A percentile compares a stretch with the other conserved stretches of the same genome.
These are phyloP conservation scores for Rhododendron williamsianum DNA, from an alignment of 148 eudicot genomes.

Conservation along the genomic window DNA sequence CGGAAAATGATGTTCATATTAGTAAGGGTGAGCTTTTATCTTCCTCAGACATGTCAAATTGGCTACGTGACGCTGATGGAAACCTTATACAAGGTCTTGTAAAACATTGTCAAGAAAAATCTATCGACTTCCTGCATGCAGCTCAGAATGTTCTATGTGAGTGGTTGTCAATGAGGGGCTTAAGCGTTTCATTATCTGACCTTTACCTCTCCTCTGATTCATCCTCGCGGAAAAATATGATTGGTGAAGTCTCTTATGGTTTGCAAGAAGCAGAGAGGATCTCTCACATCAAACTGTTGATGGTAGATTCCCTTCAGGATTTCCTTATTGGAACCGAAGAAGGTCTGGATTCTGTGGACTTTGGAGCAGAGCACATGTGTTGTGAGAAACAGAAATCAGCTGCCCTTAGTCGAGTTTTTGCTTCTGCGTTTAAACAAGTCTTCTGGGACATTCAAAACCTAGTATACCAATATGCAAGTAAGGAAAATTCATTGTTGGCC, in stretches of 20 bases:
- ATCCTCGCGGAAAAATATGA: slow-evolving; percentile 45
- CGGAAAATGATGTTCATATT: slow-evolving; percentile 40
- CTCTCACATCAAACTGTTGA: slow-evolving; percentile 47
- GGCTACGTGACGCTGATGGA: slow-evolving; percentile 62
- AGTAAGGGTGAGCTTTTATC: slow-evolving; percentile 60
- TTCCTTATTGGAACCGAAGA: slow-evolving; percentile 43
- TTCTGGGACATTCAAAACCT: slow-evolving; percentile 71
- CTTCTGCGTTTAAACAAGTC: slow-evolving; percentile 57
- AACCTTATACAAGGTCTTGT: slow-evolving; percentile 57
- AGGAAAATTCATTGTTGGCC: slow-evolving; percentile 57
- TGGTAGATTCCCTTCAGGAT: slow-evolving; percentile 48
- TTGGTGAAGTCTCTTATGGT: slow-evolving; percentile 64
- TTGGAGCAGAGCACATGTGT: slow-evolving; percentile 35
- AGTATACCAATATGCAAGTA: slow-evolving; percentile 41
- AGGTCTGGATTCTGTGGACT: slow-evolving; percentile 22
- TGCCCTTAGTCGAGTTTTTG: slow-evolving; percentile 60
- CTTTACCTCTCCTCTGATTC: slow-evolving; percentile 69
- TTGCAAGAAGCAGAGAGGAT: slow-evolving; percentile 63
- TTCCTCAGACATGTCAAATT: slow-evolving; percentile 54
- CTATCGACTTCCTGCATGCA: slow-evolving; percentile 45
- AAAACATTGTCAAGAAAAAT: slow-evolving; percentile 39
- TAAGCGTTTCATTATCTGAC: slow-evolving; percentile 81
- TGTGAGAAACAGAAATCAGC: slow-evolving; percentile 62
- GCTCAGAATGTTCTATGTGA: slow-evolving; percentile 83
- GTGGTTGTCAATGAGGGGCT: slow-evolving; percentile 73